A percentile compares a stretch with the other conserved stretches of the same genome.
These are phyloP conservation scores for Pittosporum tobira DNA, from an alignment of 129 eudicot genomes.

Conservation along the genomic window DNA sequence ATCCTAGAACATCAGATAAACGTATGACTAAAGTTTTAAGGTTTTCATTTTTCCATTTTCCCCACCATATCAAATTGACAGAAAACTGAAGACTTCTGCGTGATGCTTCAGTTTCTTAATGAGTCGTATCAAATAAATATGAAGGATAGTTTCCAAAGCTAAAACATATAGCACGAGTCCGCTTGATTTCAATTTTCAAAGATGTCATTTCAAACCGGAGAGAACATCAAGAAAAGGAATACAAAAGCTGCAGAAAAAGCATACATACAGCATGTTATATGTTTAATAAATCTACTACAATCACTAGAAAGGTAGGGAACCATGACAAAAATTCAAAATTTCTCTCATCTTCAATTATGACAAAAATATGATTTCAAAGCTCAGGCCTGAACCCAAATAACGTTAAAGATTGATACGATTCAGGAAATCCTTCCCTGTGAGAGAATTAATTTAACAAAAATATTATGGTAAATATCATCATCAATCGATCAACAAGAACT, in stretches of 20 bases:
- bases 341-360: background rate
- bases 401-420: background rate
- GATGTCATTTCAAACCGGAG: background rate
- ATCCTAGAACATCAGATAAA: background rate
- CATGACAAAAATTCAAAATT: background rate
- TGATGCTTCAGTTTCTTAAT: background rate
- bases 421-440: background rate
- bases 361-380: background rate
- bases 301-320: no score
- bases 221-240: background rate
- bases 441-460: background rate
- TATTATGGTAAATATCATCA: background rate
- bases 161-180: no score
- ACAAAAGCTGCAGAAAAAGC: background rate
- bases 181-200: no score
- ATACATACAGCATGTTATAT: constrained; percentile 1
- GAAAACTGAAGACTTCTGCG: background rate
- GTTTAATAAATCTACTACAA: no score
- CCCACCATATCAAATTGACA: background rate
- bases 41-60: no score
- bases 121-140: background rate
- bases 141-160: no score
- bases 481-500: constrained; percentile 1
- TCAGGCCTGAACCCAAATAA: background rate
- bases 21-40: no score